Evolutionary conservation across 2,329 filamentous ascomycete species (phyloP), one percentile per base, ranked within the genome.

Genomic region (Sclerotinia sclerotiorum): DNA sequence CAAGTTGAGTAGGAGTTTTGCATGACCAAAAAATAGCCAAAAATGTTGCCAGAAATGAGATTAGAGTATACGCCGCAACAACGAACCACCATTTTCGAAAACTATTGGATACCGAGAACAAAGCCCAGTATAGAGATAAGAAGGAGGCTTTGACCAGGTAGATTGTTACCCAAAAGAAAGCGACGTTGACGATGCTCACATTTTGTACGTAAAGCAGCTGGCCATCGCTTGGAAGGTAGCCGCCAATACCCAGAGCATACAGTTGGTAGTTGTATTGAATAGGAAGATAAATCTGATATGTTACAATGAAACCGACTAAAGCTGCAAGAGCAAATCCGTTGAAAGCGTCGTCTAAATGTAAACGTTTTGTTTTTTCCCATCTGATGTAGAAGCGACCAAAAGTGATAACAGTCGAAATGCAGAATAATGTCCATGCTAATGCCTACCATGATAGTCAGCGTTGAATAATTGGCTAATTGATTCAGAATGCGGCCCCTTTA

Each of bases 91-190:
- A 44, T 13, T 15, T 39, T 46, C 55, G 27, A 52, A 67, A 67
- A 3, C 15, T 19, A 19, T 1, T 62, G 15, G 65, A 67, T 49
- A 62, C 32, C 10, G 29, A 29, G 46, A 62, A 67, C 7, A 67
- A 19, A 35, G 55, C 49, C 56, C 65, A 54, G 29, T 67, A 67
- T 0, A 67, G 39, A 6, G 65, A 29, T 27, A 62, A 35, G 51
- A 67, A 67, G 10, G 65, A 35, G 15, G 27, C 55, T 44, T 67
- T 67, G n/a, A 67, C 65, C 8, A 67, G 39, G n/a, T 67, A 67
- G 10, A 61, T 49, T 21, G 56, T 62, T 7, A 62, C 51, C 65
- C 65, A 67, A 54, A 67, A 67, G 49, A 62, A 61, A n/a, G 54
- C 39, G 24, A 62, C 42, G 29, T 61, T 62, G 24, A 49, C 55